Base-by-base conservation (phyloP, 1,139 yeast genomes). In the Candida sanyaensis region DNA sequence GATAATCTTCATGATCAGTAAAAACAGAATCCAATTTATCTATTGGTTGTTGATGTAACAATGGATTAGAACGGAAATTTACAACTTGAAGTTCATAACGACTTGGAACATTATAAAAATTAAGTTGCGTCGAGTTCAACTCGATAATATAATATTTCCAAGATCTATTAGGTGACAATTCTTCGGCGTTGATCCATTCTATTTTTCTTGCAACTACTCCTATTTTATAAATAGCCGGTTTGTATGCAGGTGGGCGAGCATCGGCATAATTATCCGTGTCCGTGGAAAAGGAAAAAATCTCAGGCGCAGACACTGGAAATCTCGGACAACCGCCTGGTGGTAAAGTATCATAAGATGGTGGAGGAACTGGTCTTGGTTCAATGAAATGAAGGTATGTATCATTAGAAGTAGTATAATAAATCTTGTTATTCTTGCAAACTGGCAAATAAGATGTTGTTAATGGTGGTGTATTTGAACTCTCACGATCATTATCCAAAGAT, bases 61-160 rank as follows among this genome's bases (percentile, higher is more conserved):
- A 28, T n/a, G 42, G 28, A 24, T 39, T 48, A 5, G 63, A 55
- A 31, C 46, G 50, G 48, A 65, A 69, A 10, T 53, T 47, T 28
- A 67, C 37, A 5, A 73, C 28, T 41, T 62, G 59, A 58, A 63
- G 51, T 54, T 73, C 77, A 48, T 75, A 44, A 45, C 62, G 57
- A 37, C 60, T 59, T 1, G 80, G 79, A 5, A 75, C 64, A 8
- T 57, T 52, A 60, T 86, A 86, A 45, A 87, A 71, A 62, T 86
- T 87, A 33, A 87, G 62, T 65, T 87, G 93, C 1, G 93, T 87
- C 2, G 89, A 83, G 65, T 87, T 87, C 32, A 87, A 66, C 59
- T 87, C 93, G 66, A 86, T 69, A 6, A 87, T 70, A 30, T 75
- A 72, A 44, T 76, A 71, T 57, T 73, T 81, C 93, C 93, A 86